Conservation (phyloP, 176 grass and related monocot species). For the Otatea glauca region DNA sequence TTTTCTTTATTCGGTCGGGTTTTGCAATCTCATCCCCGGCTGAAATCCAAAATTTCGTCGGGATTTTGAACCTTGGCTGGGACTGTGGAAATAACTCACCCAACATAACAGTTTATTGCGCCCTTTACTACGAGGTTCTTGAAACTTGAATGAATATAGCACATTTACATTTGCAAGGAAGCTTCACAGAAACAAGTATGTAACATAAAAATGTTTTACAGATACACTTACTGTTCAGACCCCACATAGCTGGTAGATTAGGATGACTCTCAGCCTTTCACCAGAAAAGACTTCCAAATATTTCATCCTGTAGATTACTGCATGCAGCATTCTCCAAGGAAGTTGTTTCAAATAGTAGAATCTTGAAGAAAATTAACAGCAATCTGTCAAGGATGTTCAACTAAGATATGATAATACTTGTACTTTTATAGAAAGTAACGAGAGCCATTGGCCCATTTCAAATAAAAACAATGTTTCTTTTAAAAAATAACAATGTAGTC, state of each 20-base stretch:
- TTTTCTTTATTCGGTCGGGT: too few relatives aligned
- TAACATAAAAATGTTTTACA: neutral
- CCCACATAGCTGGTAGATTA: neutral
- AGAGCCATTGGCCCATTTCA: neutral
- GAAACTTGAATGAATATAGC: neutral
- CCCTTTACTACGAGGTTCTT: neutral
- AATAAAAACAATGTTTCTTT: neutral
- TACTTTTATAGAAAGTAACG: neutral
- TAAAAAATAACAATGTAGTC: neutral
- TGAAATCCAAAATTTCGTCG: too few relatives aligned
- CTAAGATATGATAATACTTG: neutral
- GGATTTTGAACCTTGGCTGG: neutral
- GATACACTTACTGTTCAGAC: neutral
- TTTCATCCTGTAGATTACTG: neutral
- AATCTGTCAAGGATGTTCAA: neutral
- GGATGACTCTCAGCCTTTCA: neutral
- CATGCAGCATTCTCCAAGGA: neutral
- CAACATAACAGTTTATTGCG: neutral
- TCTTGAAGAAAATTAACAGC: neutral
- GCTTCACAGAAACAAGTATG: neutral
- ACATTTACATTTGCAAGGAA: conserved; percentile 1
- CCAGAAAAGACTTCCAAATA: neutral
- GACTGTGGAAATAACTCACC: neutral
- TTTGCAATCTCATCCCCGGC: too few relatives aligned
- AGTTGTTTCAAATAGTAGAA: neutral